phyloP scores from a whole-genome alignment of 2,329 filamentous ascomycete species.

The Cytospora schulzeri region DNA sequence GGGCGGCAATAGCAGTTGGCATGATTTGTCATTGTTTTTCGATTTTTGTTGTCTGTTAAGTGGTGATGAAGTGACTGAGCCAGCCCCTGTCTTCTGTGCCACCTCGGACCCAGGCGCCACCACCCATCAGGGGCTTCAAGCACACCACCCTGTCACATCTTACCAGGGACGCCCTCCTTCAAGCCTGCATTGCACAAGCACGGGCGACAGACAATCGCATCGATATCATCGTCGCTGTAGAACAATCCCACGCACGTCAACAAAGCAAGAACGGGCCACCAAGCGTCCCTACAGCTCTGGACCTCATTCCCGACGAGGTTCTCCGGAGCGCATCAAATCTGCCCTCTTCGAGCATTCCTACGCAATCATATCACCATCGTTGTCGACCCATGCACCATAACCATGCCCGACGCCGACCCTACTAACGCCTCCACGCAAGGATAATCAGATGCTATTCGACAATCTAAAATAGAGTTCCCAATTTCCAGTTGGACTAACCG shows the following conservation, averaged over 20 bases:
- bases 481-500: conserved; percentile 31
- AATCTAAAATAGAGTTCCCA: conserved; percentile 43
- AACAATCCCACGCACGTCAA: neutral
- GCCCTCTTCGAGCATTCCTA: conserved; percentile 24
- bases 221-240: neutral
- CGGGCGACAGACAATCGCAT: conserved; percentile 2
- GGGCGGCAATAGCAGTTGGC: neutral
- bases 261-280: conserved; percentile 7
- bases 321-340: neutral
- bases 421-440: conserved; percentile 37
- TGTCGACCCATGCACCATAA: conserved; percentile 24
- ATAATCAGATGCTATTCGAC: conserved; percentile 48
- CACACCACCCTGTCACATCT: conserved; percentile 9
- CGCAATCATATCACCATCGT: conserved; percentile 26
- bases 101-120: neutral
- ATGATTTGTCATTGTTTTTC: neutral
- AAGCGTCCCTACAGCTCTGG: conserved; percentile 13
- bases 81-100: neutral
- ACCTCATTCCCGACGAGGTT: conserved; percentile 11
- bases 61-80: neutral
- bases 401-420: conserved; percentile 31
- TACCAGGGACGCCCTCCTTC: conserved; percentile 6
- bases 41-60: neutral
- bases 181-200: conserved; percentile 5
- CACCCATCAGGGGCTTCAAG: neutral